Percentiles rank a stretch among this genome's conserved stretches.
Evolutionary conservation across 108 stramenopile genomes (phyloP).

Genomic region (Fragilaria radians): DNA sequence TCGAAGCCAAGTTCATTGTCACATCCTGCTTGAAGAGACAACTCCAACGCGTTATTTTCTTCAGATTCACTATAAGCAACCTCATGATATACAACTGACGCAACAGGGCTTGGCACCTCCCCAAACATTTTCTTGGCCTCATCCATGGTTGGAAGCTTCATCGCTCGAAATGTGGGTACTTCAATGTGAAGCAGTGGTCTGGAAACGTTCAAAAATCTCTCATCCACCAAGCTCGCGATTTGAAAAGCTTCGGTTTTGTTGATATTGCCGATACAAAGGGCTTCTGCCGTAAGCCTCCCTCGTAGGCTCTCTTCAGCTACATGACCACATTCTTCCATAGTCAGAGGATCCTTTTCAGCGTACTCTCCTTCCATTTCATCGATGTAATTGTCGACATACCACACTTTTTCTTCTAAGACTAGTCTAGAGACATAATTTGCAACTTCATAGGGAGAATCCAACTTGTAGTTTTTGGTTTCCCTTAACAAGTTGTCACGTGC

Average conservation of each 20-base stretch:
- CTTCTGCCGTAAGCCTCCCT: constrained; percentile 50
- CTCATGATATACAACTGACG: constrained; percentile 66
- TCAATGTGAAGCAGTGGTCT: constrained; percentile 51
- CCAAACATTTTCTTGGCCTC: constrained; percentile 75
- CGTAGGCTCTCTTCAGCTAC: constrained; percentile 58
- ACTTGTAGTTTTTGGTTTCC: constrained; percentile 80
- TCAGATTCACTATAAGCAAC: constrained; percentile 61
- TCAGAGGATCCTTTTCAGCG: constrained; percentile 60
- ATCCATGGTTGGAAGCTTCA: constrained; percentile 62
- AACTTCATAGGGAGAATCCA: constrained; percentile 78
- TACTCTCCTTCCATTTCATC: constrained; percentile 69
- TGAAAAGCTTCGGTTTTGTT: constrained; percentile 55
- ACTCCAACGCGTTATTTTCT: constrained; percentile 76
- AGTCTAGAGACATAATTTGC: constrained; percentile 74
- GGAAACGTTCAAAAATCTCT: constrained; percentile 37
- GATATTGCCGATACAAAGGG: constrained; percentile 84
- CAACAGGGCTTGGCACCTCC: constrained; percentile 15
- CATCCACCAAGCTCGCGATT: constrained; percentile 44
- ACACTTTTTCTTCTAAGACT: constrained; percentile 71
- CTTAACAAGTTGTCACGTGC: constrained; percentile 67
- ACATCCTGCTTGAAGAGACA: constrained; percentile 64
- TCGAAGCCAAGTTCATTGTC: constrained; percentile 61
- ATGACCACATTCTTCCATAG: constrained; percentile 75
- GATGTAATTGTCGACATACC: constrained; percentile 76
- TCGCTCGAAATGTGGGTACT: constrained; percentile 60